Base-by-base conservation (phyloP, 129 eudicot genomes). In the Arctium lappa region DNA sequence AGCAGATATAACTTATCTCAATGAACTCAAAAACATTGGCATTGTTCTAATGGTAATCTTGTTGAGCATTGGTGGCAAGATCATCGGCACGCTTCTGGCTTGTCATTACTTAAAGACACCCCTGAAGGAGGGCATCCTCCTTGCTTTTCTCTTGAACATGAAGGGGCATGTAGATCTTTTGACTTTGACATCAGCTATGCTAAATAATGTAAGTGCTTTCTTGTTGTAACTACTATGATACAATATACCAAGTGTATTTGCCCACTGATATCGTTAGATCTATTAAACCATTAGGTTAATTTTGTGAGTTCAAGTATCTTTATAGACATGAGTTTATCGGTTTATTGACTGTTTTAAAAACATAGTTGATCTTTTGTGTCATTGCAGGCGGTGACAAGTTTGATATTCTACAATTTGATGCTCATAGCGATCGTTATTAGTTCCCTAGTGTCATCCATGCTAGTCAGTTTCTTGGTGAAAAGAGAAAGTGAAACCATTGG, bases 131-230 rank as follows among this genome's bases (percentile, higher is more conserved):
- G 98, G 97, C 30, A 92, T 91, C 39, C 90, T 92, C 32, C 90
- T 92, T 81, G 86, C 97, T 78, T 92, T 92, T 84, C 76, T 94
- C 38, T 66, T 91, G 89, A 94, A 94, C 89, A 80, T 94, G 91
- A 94, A 94, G 86, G 97, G 98, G 44, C 97, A 94, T 79, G 93
- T 92, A 16, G 98, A 94, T 89, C 66, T 94, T 66, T 84, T 91
- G 37, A 80, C 95, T 33, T 79, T 94, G 16, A 87, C 92, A 4
- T 16, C 86, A 0, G 94, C 90, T 77, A 71, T 82, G 72, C 87
- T 71, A 69, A 86, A 87, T 44, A 79, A 71, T 5, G 98, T 92
- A 88, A 89, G 90, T 83, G 48, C 69, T 66, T 63, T 70, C 7
- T 18, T 53, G 3, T 6, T 27, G 7, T n/a, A 60, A 60, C 18